Conservation (phyloP, 2,329 filamentous ascomycete species). For the Aureobasidium uvarum region DNA sequence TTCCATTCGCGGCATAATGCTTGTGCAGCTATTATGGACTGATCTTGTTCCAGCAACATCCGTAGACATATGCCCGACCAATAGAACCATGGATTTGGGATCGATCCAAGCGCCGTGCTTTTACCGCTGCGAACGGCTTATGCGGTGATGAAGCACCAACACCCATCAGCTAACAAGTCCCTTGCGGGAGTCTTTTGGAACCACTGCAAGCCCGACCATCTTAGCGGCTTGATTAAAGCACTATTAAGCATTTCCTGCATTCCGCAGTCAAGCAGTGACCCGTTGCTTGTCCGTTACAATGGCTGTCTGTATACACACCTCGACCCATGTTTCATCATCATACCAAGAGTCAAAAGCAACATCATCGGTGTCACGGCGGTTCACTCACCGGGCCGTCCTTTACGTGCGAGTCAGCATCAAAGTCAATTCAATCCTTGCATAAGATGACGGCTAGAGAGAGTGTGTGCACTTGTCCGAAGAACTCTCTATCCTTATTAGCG, state of each 20-base stretch:
- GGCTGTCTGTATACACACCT: neutral
- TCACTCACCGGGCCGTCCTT: constrained; percentile 3
- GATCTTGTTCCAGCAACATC: neutral
- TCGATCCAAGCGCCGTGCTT: neutral
- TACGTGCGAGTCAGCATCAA: constrained; percentile 5
- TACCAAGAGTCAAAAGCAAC: neutral
- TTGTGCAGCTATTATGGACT: constrained; percentile 8
- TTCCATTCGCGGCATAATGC: neutral
- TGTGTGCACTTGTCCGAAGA: neutral
- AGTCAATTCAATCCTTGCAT: constrained; percentile 13
- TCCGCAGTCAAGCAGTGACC: neutral
- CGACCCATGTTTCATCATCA: constrained; percentile 14
- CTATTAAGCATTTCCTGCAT: constrained; percentile 13
- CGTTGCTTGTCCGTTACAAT: neutral
- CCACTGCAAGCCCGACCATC: constrained; percentile 8
- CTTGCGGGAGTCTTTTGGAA: neutral
- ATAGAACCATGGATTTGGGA: neutral
- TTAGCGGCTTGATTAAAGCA: constrained; percentile 15
- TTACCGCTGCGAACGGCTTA: constrained; percentile 12
- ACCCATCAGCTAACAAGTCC: neutral
- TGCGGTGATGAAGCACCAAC: constrained; percentile 5
- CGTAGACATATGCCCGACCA: neutral
- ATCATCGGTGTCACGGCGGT: constrained; percentile 13
- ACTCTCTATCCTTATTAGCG: neutral
- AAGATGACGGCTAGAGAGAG: neutral